phyloP scores from a whole-genome alignment of 352 stramenopile genomes.

The Phytophthora parvispora region DNA sequence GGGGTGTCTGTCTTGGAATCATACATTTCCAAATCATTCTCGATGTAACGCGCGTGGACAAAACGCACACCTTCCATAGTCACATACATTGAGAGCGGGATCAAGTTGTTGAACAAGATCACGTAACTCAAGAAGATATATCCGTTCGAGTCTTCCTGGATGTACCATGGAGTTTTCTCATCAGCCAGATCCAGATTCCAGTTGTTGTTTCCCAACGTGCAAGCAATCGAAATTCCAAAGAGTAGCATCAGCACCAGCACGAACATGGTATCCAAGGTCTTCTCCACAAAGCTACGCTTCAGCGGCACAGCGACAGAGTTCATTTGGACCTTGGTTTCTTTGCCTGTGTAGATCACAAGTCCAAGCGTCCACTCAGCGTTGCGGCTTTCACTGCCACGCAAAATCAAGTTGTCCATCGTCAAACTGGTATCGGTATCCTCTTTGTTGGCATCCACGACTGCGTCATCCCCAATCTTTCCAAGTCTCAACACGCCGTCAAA shows the following conservation, averaged over 20 bases:
- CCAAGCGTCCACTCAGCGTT: conserved; percentile 90
- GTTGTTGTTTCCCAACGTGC: conserved; percentile 87
- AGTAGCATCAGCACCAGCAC: conserved; percentile 89
- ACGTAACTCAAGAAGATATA: conserved; percentile 94
- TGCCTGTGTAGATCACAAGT: conserved; percentile 88
- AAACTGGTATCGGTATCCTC: conserved; percentile 65
- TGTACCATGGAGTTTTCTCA: conserved; percentile 75
- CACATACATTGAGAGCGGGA: conserved; percentile 92
- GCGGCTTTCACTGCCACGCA: conserved; percentile 87
- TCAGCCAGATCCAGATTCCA: conserved; percentile 78
- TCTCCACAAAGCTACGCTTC: conserved; percentile 90
- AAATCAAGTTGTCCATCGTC: conserved; percentile 90
- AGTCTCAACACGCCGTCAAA: conserved; percentile 83
- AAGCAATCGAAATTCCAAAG: conserved; percentile 87
- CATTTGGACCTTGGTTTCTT: conserved; percentile 88
- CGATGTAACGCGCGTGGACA: conserved; percentile 87
- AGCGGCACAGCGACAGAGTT: conserved; percentile 86
- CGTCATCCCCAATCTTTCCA: conserved; percentile 18
- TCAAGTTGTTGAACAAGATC: conserved; percentile 93
- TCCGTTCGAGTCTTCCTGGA: conserved; percentile 67
- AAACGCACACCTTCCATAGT: conserved; percentile 93
- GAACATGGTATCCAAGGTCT: conserved; percentile 91
- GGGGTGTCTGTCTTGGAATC: conserved; percentile 76
- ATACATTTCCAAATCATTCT: conserved; percentile 90
- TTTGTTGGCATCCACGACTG: conserved; percentile 16